Percentiles rank a stretch among this genome's conserved stretches.
These are phyloP conservation scores for Beauveria sp. DNA, from an alignment of 2,329 filamentous ascomycete genomes.

Conservation along the genomic window DNA sequence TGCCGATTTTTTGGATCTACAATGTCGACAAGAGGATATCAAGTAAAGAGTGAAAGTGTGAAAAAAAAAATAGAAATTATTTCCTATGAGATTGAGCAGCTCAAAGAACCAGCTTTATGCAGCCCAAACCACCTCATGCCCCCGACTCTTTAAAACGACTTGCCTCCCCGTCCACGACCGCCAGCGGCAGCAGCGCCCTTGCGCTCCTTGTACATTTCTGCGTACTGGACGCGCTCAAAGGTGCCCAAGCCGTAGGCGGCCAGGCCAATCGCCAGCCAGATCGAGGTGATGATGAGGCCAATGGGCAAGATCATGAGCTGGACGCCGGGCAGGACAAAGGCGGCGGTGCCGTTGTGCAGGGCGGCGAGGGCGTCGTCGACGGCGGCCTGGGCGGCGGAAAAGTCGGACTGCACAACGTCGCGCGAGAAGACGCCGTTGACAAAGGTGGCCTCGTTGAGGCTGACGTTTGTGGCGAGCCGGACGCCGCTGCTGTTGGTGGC, in stretches of 20 bases:
- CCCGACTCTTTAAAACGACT: neutral
- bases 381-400: conserved; percentile 39
- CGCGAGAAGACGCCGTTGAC: conserved; percentile 62
- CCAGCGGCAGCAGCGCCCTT: conserved; percentile 4
- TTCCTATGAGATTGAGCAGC: neutral
- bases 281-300: conserved; percentile 57
- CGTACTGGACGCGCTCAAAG: conserved; percentile 56
- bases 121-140: too few relatives aligned
- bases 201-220: conserved; percentile 50
- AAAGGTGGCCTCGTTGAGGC: conserved; percentile 63
- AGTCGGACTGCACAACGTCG: conserved; percentile 44
- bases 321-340: conserved; percentile 63
- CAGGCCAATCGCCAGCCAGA: conserved; percentile 53
- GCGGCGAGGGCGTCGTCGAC: conserved; percentile 38
- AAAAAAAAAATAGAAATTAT: neutral
- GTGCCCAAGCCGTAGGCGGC: conserved; percentile 57
- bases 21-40: neutral
- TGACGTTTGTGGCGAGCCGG: conserved; percentile 54
- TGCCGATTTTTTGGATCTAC: neutral
- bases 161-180: neutral
- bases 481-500: conserved; percentile 45
- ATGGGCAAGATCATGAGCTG: conserved; percentile 62
- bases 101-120: neutral
- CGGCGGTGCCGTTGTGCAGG: conserved; percentile 44
- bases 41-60: neutral